Percentiles rank a stretch among this genome's conserved stretches.
phyloP scores from a whole-genome alignment of 306 rosid genomes.

The Citrullus colocynthis region DNA sequence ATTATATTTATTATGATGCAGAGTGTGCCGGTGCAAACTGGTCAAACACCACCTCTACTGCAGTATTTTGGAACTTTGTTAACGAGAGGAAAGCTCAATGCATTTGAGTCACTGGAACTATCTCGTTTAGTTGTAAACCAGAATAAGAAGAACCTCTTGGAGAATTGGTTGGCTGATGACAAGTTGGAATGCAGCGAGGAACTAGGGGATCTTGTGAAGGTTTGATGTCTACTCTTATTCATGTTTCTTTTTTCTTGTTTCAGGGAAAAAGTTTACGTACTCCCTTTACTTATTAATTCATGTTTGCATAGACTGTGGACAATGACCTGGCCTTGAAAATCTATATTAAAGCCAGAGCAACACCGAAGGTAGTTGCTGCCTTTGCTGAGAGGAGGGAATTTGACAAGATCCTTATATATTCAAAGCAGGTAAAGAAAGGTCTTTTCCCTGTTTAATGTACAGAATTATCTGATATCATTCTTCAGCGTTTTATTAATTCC shows the following conservation, averaged over 20 bases:
- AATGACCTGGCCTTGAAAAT: conserved; percentile 89
- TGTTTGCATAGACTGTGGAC: conserved; percentile 71
- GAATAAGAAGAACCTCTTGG: conserved; percentile 94
- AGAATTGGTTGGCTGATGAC: conserved; percentile 98
- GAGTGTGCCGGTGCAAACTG: conserved; percentile 99
- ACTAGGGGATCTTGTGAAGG: conserved; percentile 99
- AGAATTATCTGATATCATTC: background rate
- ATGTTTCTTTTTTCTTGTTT: background rate
- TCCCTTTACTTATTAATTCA: background rate
- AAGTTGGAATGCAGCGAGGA: conserved; percentile 99
- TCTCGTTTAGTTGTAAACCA: conserved; percentile 98
- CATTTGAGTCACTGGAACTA: conserved; percentile 84
- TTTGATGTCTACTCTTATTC: conserved; percentile 21
- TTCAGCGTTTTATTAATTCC: background rate
- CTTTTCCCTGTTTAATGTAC: conserved; percentile 1
- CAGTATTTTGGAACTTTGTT: conserved; percentile 97
- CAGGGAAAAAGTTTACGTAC: background rate
- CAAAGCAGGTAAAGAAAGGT: conserved; percentile 67
- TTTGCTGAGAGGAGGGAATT: conserved; percentile 99
- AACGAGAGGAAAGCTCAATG: conserved; percentile 91
- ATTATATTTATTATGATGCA: conserved; percentile 16
- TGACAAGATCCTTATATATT: conserved; percentile 93
- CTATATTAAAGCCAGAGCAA: conserved; percentile 97
- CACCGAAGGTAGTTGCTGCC: conserved; percentile 98
- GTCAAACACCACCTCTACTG: conserved; percentile 96